These are phyloP conservation scores for Asterionellopsis glacialis DNA, from an alignment of 108 stramenopile genomes.

Conservation along the genomic window DNA sequence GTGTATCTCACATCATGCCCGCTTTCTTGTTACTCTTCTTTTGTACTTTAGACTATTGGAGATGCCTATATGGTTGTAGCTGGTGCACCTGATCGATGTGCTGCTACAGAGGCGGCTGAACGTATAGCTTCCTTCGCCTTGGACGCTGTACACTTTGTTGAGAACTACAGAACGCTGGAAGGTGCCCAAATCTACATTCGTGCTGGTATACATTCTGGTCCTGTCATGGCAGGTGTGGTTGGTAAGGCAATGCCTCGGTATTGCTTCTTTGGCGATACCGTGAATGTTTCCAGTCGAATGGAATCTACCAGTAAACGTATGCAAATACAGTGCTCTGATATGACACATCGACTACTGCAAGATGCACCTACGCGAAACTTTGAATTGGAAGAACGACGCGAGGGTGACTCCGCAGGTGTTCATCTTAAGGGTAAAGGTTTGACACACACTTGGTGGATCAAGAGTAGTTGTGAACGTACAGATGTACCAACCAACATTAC, in stretches of 20 bases:
- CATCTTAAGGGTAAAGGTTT: no score
- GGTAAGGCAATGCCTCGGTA: constrained; percentile 45
- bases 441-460: no score
- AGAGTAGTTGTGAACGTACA: no score
- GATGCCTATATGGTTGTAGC: constrained; percentile 31
- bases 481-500: no score
- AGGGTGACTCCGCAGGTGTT: no score
- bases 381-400: no score
- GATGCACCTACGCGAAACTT: background rate
- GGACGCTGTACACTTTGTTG: constrained; percentile 37
- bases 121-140: constrained; percentile 38
- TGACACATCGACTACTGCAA: constrained; percentile 34
- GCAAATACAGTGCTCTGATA: constrained; percentile 48
- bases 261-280: constrained; percentile 78
- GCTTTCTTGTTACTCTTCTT: no score
- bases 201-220: constrained; percentile 56
- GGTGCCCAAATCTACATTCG: constrained; percentile 37
- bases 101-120: constrained; percentile 15
- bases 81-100: constrained; percentile 21
- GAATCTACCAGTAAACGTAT: constrained; percentile 39
- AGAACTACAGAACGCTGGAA: constrained; percentile 25
- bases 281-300: constrained; percentile 62
- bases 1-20: no score
- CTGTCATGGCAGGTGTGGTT: constrained; percentile 56
- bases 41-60: constrained; percentile 15